Percentiles rank a stretch among this genome's conserved stretches.
phyloP scores from a whole-genome alignment of 768 basidiomycete species.

The Pisolithus microcarpus region DNA sequence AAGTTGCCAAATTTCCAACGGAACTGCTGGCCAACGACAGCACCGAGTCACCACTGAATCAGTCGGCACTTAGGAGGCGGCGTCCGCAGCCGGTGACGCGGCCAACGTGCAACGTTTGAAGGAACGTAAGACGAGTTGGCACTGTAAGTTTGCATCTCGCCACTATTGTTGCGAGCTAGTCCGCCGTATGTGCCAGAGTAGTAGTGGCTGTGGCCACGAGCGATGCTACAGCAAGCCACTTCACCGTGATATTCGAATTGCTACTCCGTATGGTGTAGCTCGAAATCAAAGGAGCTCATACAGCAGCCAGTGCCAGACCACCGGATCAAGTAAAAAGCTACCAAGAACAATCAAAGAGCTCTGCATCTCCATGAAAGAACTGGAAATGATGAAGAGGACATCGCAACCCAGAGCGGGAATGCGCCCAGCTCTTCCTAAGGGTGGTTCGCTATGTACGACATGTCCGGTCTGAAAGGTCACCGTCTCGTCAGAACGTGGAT shows the following conservation, averaged over 20 bases:
- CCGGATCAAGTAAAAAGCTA: neutral
- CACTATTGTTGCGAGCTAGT: neutral
- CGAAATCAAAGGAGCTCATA: conserved; percentile 5
- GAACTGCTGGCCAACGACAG: neutral
- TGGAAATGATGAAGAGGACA: no score
- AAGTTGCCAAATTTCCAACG: neutral
- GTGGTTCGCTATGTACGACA: no score
- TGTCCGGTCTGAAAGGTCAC: no score
- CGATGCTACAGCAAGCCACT: conserved; percentile 10
- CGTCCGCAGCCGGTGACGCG: neutral
- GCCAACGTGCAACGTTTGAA: no score
- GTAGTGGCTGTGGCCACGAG: neutral
- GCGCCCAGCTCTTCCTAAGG: no score
- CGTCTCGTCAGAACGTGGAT: no score
- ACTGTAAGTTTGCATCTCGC: no score
- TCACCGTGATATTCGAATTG: neutral
- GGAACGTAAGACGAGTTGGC: neutral
- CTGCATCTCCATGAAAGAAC: no score
- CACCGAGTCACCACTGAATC: neutral
- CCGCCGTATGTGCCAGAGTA: neutral
- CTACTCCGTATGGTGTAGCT: conserved; percentile 5
- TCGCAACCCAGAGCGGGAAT: no score
- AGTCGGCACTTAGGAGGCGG: neutral
- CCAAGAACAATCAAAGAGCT: neutral
- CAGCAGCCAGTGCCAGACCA: neutral